phyloP scores from a whole-genome alignment of 345 rosid genomes.

The Sonneratia alba region DNA sequence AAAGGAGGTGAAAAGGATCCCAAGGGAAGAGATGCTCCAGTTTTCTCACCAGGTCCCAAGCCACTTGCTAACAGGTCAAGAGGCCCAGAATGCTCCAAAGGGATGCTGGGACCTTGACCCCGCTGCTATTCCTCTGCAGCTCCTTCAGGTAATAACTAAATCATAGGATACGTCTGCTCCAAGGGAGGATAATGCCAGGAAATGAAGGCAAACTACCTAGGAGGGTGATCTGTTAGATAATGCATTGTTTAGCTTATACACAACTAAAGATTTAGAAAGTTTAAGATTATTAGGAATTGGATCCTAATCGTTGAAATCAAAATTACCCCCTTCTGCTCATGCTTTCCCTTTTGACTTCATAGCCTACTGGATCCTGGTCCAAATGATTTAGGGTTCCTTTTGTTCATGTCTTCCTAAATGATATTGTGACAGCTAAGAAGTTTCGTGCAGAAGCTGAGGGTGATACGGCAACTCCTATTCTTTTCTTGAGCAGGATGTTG shows the following conservation, averaged over 20 bases:
- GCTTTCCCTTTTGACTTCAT: not conserved
- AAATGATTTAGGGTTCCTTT: not conserved
- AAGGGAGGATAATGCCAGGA: not conserved
- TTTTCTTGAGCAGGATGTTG: not conserved
- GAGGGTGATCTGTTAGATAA: not conserved
- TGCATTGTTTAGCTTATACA: constrained; percentile 1
- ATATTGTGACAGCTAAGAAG: constrained; percentile 6
- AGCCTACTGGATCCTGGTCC: not conserved
- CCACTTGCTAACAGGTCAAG: constrained; percentile 65
- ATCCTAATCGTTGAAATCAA: not conserved
- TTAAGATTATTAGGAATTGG: not conserved
- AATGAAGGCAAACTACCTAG: not conserved
- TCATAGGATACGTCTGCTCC: not conserved
- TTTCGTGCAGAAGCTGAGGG: constrained; percentile 2
- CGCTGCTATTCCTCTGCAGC: constrained; percentile 69
- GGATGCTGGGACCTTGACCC: constrained; percentile 89
- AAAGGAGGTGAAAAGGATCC: constrained; percentile 34
- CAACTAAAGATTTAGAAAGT: constrained; percentile 1
- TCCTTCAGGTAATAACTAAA: constrained; percentile 34
- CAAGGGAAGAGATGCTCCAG: constrained; percentile 66
- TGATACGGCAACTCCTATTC: not conserved
- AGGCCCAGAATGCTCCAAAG: constrained; percentile 49
- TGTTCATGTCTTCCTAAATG: not conserved
- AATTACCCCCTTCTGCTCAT: not conserved
- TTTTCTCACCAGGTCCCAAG: constrained; percentile 92